Percentiles rank a stretch among this genome's conserved stretches.
Evolutionary conservation across 2,329 filamentous ascomycete genomes (phyloP).

Genomic region (Lecanicillium sp.): DNA sequence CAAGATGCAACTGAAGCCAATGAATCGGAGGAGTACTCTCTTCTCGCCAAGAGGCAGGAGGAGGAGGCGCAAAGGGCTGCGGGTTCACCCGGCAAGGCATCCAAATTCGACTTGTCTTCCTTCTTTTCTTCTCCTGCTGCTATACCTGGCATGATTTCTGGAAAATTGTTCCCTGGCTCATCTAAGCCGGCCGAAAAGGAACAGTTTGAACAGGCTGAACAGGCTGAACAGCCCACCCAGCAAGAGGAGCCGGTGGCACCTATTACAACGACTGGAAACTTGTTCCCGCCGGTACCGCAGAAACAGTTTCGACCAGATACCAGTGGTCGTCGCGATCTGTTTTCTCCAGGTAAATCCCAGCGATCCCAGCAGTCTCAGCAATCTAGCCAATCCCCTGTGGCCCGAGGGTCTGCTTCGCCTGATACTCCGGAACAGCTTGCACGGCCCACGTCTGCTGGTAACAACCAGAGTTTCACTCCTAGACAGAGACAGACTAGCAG

Average conservation of each 20-base stretch:
- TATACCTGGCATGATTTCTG: conserved; percentile 25
- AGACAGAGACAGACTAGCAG: conserved; percentile 24
- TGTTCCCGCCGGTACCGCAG: conserved; percentile 28
- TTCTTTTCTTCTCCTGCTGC: conserved; percentile 51
- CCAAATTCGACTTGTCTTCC: conserved; percentile 38
- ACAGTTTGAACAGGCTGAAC: conserved; percentile 3
- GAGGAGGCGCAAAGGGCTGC: conserved; percentile 11
- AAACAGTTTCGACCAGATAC: conserved; percentile 10
- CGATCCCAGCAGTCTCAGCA: neutral
- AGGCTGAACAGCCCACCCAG: conserved; percentile 10
- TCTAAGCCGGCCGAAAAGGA: conserved; percentile 7
- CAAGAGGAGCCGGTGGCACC: conserved; percentile 8
- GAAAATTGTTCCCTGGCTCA: conserved; percentile 21
- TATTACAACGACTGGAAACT: conserved; percentile 25
- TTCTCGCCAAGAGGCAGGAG: conserved; percentile 24
- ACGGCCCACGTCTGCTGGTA: conserved; percentile 27
- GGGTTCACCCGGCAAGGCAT: conserved; percentile 17
- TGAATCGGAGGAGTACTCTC: conserved; percentile 34
- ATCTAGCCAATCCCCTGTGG: neutral
- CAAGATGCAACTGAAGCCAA: conserved; percentile 9
- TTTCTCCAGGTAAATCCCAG: neutral
- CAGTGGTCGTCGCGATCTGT: neutral
- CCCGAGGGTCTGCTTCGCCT: conserved; percentile 12
- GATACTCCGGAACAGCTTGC: conserved; percentile 23
- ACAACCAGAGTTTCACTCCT: conserved; percentile 43